Percentiles rank a stretch among this genome's conserved stretches.
Conservation (phyloP, 116 monocot species). For the Papilionanthe hybrid region DNA sequence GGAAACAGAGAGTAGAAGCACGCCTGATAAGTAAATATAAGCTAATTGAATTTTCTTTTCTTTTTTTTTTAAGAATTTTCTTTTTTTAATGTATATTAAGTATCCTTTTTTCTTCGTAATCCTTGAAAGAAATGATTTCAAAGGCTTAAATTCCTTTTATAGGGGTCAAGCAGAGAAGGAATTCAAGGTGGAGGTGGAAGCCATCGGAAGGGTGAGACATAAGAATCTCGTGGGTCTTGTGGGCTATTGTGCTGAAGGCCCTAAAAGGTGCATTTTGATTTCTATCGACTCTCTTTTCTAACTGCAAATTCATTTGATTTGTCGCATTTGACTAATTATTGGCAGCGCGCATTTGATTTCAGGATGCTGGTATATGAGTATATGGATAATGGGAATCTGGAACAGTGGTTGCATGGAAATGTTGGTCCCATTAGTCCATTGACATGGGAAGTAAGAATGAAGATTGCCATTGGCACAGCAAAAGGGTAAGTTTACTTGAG, state of each 20-base stretch:
- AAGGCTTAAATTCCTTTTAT: slow-evolving; percentile 1
- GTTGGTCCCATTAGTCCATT: slow-evolving; percentile 41
- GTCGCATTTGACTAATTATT: not conserved
- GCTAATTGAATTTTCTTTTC: too few relatives aligned
- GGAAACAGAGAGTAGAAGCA: too few relatives aligned
- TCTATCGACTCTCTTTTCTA: not conserved
- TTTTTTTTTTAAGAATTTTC: too few relatives aligned
- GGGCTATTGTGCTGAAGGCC: slow-evolving; percentile 77
- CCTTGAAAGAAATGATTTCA: not conserved
- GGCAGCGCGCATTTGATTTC: not conserved
- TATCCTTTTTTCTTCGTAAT: not conserved
- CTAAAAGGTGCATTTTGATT: slow-evolving; percentile 47
- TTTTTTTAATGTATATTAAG: not conserved
- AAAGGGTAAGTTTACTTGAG: slow-evolving; percentile 57
- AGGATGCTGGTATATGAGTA: slow-evolving; percentile 96
- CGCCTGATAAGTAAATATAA: too few relatives aligned
- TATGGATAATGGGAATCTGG: slow-evolving; percentile 80
- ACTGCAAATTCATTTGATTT: not conserved
- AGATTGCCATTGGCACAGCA: slow-evolving; percentile 80
- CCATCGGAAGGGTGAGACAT: slow-evolving; percentile 86
- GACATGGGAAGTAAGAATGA: slow-evolving; percentile 83
- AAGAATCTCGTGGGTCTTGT: slow-evolving; percentile 85
- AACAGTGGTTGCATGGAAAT: slow-evolving; percentile 90
- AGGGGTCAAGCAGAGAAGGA: slow-evolving; percentile 95
- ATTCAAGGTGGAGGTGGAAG: slow-evolving; percentile 94